phyloP scores from a whole-genome alignment of 495 filamentous ascomycete genomes.

The Aspergillus affinis region DNA sequence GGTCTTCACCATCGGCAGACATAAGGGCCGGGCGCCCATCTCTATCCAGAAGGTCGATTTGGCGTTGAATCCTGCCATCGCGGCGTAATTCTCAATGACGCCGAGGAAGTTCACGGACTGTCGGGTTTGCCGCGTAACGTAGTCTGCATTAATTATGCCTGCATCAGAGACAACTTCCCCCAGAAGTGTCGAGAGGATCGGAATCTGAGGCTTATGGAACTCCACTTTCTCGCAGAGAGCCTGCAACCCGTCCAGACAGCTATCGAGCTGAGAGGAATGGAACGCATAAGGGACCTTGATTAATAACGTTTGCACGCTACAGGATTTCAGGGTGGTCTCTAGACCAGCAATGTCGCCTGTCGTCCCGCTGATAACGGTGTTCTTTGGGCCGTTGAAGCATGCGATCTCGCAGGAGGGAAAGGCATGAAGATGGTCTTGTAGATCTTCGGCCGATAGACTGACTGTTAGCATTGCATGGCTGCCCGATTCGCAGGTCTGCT shows the following conservation, averaged over 20 bases:
- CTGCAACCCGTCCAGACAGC: conserved; percentile 45
- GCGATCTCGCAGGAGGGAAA: conserved; percentile 42
- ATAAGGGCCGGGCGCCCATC: too few relatives aligned
- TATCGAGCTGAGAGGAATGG: conserved; percentile 50
- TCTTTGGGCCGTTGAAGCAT: conserved; percentile 60
- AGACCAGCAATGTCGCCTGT: conserved; percentile 30
- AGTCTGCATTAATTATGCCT: background rate
- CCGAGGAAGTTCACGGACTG: too few relatives aligned
- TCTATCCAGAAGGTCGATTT: too few relatives aligned
- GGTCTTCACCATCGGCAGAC: too few relatives aligned
- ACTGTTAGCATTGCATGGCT: conserved; percentile 55
- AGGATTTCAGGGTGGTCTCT: background rate
- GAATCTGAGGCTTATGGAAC: background rate
- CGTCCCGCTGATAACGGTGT: conserved; percentile 59
- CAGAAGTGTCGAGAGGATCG: background rate
- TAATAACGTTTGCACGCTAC: conserved; percentile 26
- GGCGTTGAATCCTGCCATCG: too few relatives aligned
- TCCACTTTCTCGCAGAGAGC: background rate
- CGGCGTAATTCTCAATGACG: too few relatives aligned
- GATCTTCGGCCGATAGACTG: conserved; percentile 25
- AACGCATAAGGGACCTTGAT: conserved; percentile 52
- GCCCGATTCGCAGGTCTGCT: conserved; percentile 10
- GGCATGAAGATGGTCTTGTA: conserved; percentile 13
- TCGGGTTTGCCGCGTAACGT: background rate
- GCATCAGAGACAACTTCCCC: background rate